phyloP scores from a whole-genome alignment of 1,284 basidiomycete species.

The Cryptococcus sp. region DNA sequence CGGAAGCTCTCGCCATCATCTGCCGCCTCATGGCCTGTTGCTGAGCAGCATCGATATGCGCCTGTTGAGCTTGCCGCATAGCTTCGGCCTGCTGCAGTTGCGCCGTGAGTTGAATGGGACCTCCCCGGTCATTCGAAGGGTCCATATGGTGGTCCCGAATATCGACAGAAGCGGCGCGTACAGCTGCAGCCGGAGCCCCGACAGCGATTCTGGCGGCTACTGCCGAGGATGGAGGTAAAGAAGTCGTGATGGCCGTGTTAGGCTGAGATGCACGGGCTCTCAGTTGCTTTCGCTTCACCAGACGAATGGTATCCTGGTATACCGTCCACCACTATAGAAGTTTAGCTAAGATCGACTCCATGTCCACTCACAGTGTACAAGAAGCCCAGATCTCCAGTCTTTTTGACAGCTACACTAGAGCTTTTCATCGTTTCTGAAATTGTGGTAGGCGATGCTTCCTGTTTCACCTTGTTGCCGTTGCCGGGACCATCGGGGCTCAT shows the following conservation, averaged over 20 bases:
- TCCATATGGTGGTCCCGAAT: neutral
- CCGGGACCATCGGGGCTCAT: neutral
- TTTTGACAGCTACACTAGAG: neutral
- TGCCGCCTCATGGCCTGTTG: neutral
- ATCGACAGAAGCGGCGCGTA: constrained; percentile 19
- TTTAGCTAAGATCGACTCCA: neutral
- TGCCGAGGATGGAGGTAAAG: constrained; percentile 15
- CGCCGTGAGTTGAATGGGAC: constrained; percentile 10
- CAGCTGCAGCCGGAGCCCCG: constrained; percentile 18
- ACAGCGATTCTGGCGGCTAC: constrained; percentile 20
- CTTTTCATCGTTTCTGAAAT: constrained; percentile 1
- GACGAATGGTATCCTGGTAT: constrained; percentile 14
- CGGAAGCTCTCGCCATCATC: neutral
- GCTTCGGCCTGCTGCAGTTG: constrained; percentile 21
- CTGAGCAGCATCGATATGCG: constrained; percentile 21
- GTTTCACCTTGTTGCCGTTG: neutral
- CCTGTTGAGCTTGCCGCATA: constrained; percentile 19
- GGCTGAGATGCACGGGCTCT: constrained; percentile 3
- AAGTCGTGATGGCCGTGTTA: constrained; percentile 1
- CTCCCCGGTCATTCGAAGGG: constrained; percentile 1
- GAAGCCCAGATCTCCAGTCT: constrained; percentile 12
- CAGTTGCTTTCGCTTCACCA: neutral
- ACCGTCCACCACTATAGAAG: constrained; percentile 17
- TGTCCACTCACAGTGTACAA: constrained; percentile 16
- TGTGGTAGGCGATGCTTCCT: constrained; percentile 6